Evolutionary conservation across 306 rosid species (phyloP).

Genomic region (Trifolium repens): DNA sequence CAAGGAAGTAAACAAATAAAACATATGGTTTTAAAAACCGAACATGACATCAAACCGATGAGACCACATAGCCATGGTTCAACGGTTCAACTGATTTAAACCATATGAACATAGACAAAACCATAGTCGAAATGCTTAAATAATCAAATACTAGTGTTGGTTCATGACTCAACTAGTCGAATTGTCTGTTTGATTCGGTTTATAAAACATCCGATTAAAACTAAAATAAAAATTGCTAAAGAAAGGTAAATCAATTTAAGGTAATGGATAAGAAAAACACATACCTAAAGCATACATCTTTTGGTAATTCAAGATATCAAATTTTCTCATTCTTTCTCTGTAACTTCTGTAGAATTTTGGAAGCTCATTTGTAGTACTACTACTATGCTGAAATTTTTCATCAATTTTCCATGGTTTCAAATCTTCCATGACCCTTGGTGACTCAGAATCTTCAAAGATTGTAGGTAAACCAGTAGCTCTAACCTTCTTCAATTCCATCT

Average conservation of each 20-base stretch:
- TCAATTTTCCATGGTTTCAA: constrained; percentile 97
- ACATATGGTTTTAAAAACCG: neutral
- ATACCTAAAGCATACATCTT: constrained; percentile 93
- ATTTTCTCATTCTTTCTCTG: constrained; percentile 91
- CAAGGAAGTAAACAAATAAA: neutral
- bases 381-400: constrained; percentile 64
- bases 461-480: constrained; percentile 85
- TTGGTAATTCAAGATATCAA: constrained; percentile 94
- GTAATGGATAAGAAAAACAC: constrained; percentile 38
- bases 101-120: neutral
- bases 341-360: constrained; percentile 83
- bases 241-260: constrained; percentile 5
- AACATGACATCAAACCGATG: neutral
- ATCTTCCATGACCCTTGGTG: constrained; percentile 75
- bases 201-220: neutral
- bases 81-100: neutral
- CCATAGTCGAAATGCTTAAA: neutral
- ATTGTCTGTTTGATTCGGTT: neutral
- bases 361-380: constrained; percentile 63
- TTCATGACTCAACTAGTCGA: neutral
- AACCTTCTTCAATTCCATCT: constrained; percentile 87
- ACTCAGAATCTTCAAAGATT: constrained; percentile 89
- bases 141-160: neutral
- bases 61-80: neutral
- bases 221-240: constrained; percentile 1